These are phyloP conservation scores for Arabidopsis suecica DNA, from an alignment of 345 rosid genomes.

Conservation along the genomic window DNA sequence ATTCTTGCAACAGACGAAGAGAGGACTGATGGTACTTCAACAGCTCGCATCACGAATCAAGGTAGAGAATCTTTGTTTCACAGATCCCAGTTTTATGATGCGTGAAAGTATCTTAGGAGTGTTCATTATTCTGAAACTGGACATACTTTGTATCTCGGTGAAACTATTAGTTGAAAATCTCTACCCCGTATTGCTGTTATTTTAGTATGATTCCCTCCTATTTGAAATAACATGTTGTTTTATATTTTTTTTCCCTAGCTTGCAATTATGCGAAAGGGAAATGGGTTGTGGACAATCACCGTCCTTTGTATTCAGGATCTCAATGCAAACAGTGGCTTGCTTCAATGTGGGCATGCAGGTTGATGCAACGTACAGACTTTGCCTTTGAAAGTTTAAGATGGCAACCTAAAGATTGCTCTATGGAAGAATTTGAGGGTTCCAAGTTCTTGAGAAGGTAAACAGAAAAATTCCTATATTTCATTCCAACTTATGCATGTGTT, in stretches of 20 bases:
- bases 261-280: constrained; percentile 90
- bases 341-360: constrained; percentile 90
- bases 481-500: constrained; percentile 16
- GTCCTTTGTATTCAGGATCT: constrained; percentile 80
- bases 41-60: constrained; percentile 22
- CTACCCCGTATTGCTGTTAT: background rate
- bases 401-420: constrained; percentile 85
- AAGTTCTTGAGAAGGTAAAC: constrained; percentile 79
- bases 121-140: constrained; percentile 25
- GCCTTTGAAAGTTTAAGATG: constrained; percentile 75
- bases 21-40: constrained; percentile 32
- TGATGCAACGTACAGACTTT: constrained; percentile 88
- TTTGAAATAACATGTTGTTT: constrained; percentile 22
- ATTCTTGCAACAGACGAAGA: constrained; percentile 32
- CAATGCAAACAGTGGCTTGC: constrained; percentile 92
- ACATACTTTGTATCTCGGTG: constrained; percentile 11
- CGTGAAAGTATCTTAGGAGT: constrained; percentile 13
- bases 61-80: constrained; percentile 17
- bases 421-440: constrained; percentile 76
- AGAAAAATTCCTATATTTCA: background rate
- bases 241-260: constrained; percentile 40
- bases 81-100: constrained; percentile 22
- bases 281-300: constrained; percentile 80
- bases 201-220: constrained; percentile 3
- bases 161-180: constrained; percentile 1